phyloP scores from a whole-genome alignment of 306 rosid species.

The Adenanthera pavonina region DNA sequence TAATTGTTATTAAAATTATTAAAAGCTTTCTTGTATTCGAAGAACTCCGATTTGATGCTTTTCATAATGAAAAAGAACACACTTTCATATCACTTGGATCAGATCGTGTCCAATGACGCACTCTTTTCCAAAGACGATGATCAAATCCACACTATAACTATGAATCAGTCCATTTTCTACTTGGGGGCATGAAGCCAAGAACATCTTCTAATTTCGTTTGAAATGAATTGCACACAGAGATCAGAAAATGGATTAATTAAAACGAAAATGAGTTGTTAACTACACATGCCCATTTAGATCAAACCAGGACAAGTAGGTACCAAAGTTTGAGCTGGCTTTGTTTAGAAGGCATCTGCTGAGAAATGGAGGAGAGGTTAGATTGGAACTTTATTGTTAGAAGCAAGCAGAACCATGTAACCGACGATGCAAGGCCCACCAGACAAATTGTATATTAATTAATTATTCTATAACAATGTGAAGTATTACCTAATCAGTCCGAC shows the following conservation, averaged over 20 bases:
- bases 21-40: background rate
- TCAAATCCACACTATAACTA: background rate
- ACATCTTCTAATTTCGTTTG: background rate
- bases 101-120: background rate
- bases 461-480: slow-evolving; percentile 33
- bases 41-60: background rate
- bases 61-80: background rate
- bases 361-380: background rate
- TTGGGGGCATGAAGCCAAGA: background rate
- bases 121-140: background rate
- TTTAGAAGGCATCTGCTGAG: slow-evolving; percentile 34
- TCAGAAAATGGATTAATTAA: slow-evolving; percentile 3
- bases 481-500: slow-evolving; percentile 43
- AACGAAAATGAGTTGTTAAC: slow-evolving; percentile 36
- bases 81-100: background rate
- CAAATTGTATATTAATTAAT: background rate
- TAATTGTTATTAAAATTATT: background rate
- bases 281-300: background rate
- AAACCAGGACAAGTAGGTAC: slow-evolving; percentile 28
- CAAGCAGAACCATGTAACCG: slow-evolving; percentile 23
- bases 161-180: background rate
- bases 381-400: background rate
- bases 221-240: background rate
- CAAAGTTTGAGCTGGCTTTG: slow-evolving; percentile 21
- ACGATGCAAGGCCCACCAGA: slow-evolving; percentile 20